Evolutionary conservation across 23 red algal species (phyloP), one percentile per base, ranked within the genome.

Genomic region (Gracilaria domingensis): DNA sequence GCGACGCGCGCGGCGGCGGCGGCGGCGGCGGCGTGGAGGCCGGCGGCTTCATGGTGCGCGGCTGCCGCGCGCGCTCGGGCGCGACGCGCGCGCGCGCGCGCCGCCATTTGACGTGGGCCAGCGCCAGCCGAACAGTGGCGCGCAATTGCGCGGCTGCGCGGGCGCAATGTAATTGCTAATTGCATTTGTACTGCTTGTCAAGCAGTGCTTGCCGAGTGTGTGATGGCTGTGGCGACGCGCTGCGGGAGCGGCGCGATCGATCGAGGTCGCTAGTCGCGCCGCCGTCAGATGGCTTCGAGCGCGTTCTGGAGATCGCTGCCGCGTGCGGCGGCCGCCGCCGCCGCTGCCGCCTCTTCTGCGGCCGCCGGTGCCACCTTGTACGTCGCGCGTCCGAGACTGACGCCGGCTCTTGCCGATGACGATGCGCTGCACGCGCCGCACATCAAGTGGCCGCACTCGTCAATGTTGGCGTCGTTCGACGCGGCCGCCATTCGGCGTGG

Each of bases 401-500:
- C 54, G 16, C 17, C 72, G 6, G 79, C 35, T 12, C 76, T 76
- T 32, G 97, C 97, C 39, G 88, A 96, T 42, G 97, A 99, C 64
- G 97, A 99, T 23, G 89, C 72, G 60, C 76, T 99, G 47, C 94
- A 94, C 70, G 84, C 94, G 8, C 89, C 94, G 20, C 88, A 95
- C 49, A 93, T 91, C 65, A 82, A 80, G 26, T 99, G 97, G 97
- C 87, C 92, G 44, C 97, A 99, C 80, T 81, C 83, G 25, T 88
- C 94, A 9, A 66, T 80, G 29, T 84, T 99, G 14, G 86, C 80
- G 12, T 84, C 94, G 44, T 99, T 96, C 62, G 97, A 99, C 35
- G 97, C 97, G 20, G 91, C 91, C 21, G 42, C 97, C 23, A 95
- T 99, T 80, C 97, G 97, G 25, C 91, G 97, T 29, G 97, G 97